Base-by-base conservation (phyloP, 352 stramenopile genomes). In the Pythium phragmiticola region DNA sequence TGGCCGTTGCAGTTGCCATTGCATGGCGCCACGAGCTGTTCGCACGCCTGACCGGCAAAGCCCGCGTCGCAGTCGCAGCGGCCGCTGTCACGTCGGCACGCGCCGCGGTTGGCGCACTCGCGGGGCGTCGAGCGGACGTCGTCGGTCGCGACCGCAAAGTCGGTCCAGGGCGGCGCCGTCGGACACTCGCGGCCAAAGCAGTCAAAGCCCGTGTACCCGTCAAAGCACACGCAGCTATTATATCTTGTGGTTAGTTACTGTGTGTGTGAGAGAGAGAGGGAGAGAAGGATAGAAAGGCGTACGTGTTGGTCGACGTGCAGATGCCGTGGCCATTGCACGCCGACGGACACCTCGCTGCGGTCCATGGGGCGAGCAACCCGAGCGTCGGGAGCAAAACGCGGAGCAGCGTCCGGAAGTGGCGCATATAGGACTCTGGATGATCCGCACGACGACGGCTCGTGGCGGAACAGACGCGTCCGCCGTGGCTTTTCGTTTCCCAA, bases 1-100 rank as follows among this genome's bases (percentile, higher is more conserved):
- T 98, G 92, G 52, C 84, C 88, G 45, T 78, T 95, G 75, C 94
- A 98, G 7, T 84, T 78, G 49, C 78, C 85, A 0, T 80, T 85
- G 63, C 93, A 98, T 1, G 77, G n/a, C n/a, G 69, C 62, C 16
- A 87, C 52, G 23, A 80, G 57, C 1, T 74, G 72, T 39, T 91
- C 71, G 67, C 89, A 96, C 1, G 87, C 84, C 39, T 66, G 62
- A 1, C 88, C 88, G 2, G 61, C 59, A 57, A 97, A 98, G 12
- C 75, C 82, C 1, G 66, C 54, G 17, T 96, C 79, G 63, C 94
- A 98, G 26, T 79, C 63, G 67, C 94, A 98, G 2, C 72, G 63
- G 0, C 91, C 90, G 21, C 69, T 88, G 36, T 68, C 66, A 19
- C 84, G 75, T 26, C 96, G 83, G 69, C 92, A 98, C 19, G 33